Conservation (phyloP, 352 stramenopile genomes). For the Globisporangium camurandrum region DNA sequence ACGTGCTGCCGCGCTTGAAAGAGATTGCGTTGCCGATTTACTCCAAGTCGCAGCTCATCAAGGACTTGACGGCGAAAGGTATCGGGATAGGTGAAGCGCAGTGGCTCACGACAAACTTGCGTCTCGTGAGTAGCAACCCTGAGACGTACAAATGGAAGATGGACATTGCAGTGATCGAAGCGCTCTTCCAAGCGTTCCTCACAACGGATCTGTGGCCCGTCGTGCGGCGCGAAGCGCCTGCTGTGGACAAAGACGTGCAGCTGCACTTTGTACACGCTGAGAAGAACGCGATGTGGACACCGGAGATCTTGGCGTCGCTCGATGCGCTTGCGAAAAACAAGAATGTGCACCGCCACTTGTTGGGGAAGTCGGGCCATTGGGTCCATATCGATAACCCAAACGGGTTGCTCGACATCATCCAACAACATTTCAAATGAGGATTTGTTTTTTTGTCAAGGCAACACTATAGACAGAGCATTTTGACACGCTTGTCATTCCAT, state of each 20-base stretch:
- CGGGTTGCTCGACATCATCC: slow-evolving; percentile 62
- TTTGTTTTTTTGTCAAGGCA: no score
- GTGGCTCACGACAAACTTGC: slow-evolving; percentile 80
- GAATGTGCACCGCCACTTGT: slow-evolving; percentile 59
- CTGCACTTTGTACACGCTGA: slow-evolving; percentile 77
- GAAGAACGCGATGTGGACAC: slow-evolving; percentile 73
- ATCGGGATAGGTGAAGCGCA: slow-evolving; percentile 59
- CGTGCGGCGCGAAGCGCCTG: slow-evolving; percentile 17
- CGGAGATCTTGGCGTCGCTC: slow-evolving; percentile 31
- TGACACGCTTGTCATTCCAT: no score
- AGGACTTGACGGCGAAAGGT: slow-evolving; percentile 50
- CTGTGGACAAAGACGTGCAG: slow-evolving; percentile 23
- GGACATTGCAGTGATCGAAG: slow-evolving; percentile 62
- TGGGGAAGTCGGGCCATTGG: slow-evolving; percentile 74
- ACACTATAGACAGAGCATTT: background rate
- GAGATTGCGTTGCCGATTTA: slow-evolving; percentile 62
- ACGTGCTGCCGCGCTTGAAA: slow-evolving; percentile 59
- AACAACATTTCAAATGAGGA: slow-evolving; percentile 24
- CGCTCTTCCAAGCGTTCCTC: slow-evolving; percentile 66
- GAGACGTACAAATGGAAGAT: slow-evolving; percentile 81
- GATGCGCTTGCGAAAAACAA: slow-evolving; percentile 29
- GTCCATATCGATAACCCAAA: slow-evolving; percentile 80
- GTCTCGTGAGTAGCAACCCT: slow-evolving; percentile 29
- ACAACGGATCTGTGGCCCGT: slow-evolving; percentile 61
- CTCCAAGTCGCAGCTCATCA: slow-evolving; percentile 61